phyloP scores from a whole-genome alignment of 805 yeast species.

The Priceomyces castillae region DNA sequence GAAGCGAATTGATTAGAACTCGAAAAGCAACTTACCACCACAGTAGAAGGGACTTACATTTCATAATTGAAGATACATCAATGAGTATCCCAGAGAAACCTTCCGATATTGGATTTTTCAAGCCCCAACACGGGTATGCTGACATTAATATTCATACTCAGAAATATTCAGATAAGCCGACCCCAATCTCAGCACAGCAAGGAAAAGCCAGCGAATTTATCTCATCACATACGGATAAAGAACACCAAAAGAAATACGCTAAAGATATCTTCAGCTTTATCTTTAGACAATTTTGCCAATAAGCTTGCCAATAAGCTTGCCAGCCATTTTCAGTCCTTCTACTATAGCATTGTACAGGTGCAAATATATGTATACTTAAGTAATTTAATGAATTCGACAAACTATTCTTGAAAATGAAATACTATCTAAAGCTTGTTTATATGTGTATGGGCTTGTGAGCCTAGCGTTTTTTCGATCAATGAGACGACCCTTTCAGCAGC shows the following conservation, averaged over 20 bases:
- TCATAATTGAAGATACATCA: neutral
- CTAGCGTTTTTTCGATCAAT: neutral
- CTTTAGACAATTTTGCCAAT: conserved; percentile 20
- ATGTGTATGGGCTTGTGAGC: neutral
- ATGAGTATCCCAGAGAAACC: conserved; percentile 29
- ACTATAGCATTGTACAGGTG: too few relatives aligned
- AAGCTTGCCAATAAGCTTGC: conserved; percentile 15
- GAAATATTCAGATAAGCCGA: conserved; percentile 31
- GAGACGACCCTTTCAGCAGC: conserved; percentile 45
- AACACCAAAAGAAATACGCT: conserved; percentile 37
- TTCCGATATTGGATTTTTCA: conserved; percentile 23
- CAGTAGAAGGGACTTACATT: neutral
- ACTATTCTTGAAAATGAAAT: too few relatives aligned
- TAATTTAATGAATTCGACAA: too few relatives aligned
- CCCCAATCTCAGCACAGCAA: conserved; percentile 27
- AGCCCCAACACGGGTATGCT: conserved; percentile 31
- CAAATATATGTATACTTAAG: too few relatives aligned
- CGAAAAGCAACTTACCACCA: neutral
- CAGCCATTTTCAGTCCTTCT: neutral
- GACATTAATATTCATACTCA: conserved; percentile 29
- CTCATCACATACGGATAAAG: conserved; percentile 23
- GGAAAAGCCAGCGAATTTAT: conserved; percentile 27
- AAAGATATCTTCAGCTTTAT: conserved; percentile 22
- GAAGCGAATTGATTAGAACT: too few relatives aligned
- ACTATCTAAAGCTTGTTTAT: too few relatives aligned